Base-by-base conservation (phyloP, 495 filamentous ascomycete species). In the Neurospora sp. region DNA sequence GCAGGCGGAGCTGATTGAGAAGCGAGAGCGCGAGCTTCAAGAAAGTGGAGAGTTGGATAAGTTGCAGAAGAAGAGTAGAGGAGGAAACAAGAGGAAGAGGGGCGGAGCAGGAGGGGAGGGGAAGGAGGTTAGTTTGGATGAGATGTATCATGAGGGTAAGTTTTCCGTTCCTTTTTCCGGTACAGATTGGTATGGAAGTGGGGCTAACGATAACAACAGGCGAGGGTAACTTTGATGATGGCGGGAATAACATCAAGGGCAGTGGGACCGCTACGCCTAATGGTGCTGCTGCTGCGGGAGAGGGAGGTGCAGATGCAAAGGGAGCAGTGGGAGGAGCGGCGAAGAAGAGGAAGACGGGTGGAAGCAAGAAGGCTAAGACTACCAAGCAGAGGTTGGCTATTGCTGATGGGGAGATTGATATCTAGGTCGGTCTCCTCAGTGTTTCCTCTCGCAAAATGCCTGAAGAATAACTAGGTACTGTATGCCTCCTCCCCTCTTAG, bases 71-170 rank as follows among this genome's bases (percentile, higher is more conserved):
- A 89, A 88, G 53, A 65, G 22, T 9, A 65, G 27, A 27, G 53
- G 53, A 16, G 53, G 53, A 2, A 31, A 10, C 3, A 65, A 65
- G 53, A 31, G 53, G 53, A 65, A 65, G 80, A 87, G 88, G 35
- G 83, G 85, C 22, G 81, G 72, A 4, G 70, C 31, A 76, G 79
- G 40, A 85, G 84, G 79, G 31, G 83, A 81, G 22, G 70, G 71
- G 10, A 79, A 74, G 5, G 89, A 90, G 70, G 86, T 94, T 71
- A 95, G 90, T 78, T 82, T 98, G 83, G 94, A 98, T 82, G 94
- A 97, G 79, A 93, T 98, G 93, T 98, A 98, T 84, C 94, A 98
- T 83, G 94, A 98, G 87, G 94, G 94, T 97, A 83, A 86, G 91
- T 84, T 72, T 42, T 37, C 39, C 3, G 39, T 40, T n/a, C 20